Percentiles rank a stretch among this genome's conserved stretches.
These are phyloP conservation scores for Blastobotrys capitulatus DNA, from an alignment of 1,139 yeast genomes.

Conservation along the genomic window DNA sequence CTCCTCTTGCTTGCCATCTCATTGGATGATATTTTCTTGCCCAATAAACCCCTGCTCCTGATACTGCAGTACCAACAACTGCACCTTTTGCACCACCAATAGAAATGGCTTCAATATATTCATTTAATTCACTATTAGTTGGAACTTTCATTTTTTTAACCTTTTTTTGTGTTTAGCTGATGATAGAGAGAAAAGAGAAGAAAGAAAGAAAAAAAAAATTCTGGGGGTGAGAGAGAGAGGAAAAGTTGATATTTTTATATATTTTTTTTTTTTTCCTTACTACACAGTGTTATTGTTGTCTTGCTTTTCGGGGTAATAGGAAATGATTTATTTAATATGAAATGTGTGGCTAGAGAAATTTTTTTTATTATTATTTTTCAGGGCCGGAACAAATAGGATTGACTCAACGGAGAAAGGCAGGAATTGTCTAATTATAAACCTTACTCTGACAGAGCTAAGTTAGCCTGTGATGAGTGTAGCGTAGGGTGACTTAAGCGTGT, in stretches of 20 bases:
- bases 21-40: conserved; percentile 14
- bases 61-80: conserved; percentile 47
- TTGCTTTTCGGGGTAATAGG: too few relatives aligned
- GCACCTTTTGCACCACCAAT: conserved; percentile 62
- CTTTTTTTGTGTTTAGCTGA: not conserved
- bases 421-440: too few relatives aligned
- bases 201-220: not conserved
- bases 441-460: too few relatives aligned
- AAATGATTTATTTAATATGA: too few relatives aligned
- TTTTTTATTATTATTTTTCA: too few relatives aligned
- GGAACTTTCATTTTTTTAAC: conserved; percentile 53
- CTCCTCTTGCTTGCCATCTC: conserved; percentile 11
- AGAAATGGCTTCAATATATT: conserved; percentile 52
- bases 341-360: too few relatives aligned
- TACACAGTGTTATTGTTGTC: too few relatives aligned
- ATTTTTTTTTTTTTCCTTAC: too few relatives aligned
- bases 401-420: too few relatives aligned
- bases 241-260: not conserved
- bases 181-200: not conserved
- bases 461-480: too few relatives aligned
- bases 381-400: too few relatives aligned
- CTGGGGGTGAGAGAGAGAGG: not conserved
- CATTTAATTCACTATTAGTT: conserved; percentile 58
- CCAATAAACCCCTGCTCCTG: conserved; percentile 37
- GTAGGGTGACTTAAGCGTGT: too few relatives aligned